A percentile compares a stretch with the other conserved stretches of the same genome.
Conservation (phyloP, 148 eudicot genomes). For the Diospyros lotus region DNA sequence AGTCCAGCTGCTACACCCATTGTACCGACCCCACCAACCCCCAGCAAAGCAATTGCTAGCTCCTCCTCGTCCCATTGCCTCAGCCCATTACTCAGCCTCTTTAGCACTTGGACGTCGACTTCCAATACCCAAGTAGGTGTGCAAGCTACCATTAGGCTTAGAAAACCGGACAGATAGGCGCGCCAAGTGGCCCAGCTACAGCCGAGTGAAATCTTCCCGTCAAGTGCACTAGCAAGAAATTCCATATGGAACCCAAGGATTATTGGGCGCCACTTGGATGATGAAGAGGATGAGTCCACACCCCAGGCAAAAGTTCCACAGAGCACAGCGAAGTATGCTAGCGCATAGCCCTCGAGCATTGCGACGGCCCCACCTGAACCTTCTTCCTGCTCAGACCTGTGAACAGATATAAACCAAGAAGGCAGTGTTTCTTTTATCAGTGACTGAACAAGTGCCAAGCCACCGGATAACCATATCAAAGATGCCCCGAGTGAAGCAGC, state of each 20-base stretch:
- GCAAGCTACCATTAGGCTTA: constrained; percentile 64
- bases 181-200: constrained; percentile 69
- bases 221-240: constrained; percentile 65
- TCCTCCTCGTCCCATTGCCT: constrained; percentile 56
- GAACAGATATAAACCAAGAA: constrained; percentile 76
- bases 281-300: constrained; percentile 45
- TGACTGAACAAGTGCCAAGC: constrained; percentile 61
- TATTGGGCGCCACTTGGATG: constrained; percentile 47
- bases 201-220: constrained; percentile 73
- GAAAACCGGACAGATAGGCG: constrained; percentile 55
- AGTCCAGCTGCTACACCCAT: constrained; percentile 74
- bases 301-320: constrained; percentile 78
- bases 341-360: constrained; percentile 55
- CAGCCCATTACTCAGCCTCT: constrained; percentile 59
- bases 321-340: constrained; percentile 62
- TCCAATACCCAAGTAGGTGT: constrained; percentile 69
- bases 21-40: constrained; percentile 54
- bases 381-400: constrained; percentile 39
- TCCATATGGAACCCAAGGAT: constrained; percentile 60
- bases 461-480: constrained; percentile 66
- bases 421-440: constrained; percentile 73
- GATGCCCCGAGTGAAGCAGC: constrained; percentile 80
- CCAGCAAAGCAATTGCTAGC: constrained; percentile 64
- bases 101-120: constrained; percentile 43
- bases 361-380: constrained; percentile 36